Percentiles rank a stretch among this genome's conserved stretches.
These are phyloP conservation scores for Candida gigantensis DNA, from an alignment of 1,139 yeast genomes.

Conservation along the genomic window DNA sequence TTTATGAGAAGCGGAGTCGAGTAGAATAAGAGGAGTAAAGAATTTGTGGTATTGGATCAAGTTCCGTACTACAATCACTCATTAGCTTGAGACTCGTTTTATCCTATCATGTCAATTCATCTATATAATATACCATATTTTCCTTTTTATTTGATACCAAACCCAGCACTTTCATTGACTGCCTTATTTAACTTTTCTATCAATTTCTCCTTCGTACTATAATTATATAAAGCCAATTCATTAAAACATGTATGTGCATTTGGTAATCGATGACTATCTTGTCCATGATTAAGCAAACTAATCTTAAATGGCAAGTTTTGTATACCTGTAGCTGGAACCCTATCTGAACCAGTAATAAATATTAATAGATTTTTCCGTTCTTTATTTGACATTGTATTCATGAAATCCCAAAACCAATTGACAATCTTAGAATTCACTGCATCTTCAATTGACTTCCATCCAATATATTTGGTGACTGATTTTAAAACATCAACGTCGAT, in stretches of 20 bases:
- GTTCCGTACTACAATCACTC: no score
- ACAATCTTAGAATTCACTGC: conserved; percentile 45
- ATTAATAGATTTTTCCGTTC: conserved; percentile 64
- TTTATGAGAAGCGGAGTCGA: no score
- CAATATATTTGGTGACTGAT: conserved; percentile 71
- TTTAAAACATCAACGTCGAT: conserved; percentile 68
- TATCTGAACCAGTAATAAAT: conserved; percentile 88
- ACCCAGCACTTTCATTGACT: conserved; percentile 79
- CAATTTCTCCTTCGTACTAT: conserved; percentile 53
- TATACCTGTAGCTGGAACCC: conserved; percentile 91
- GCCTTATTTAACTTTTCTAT: conserved; percentile 61
- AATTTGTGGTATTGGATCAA: no score
- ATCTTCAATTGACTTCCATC: conserved; percentile 46
- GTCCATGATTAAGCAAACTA: conserved; percentile 46
- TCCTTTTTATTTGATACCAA: conserved; percentile 77
- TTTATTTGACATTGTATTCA: conserved; percentile 43
- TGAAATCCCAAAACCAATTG: conserved; percentile 84
- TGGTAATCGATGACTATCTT: conserved; percentile 61
- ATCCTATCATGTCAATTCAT: no score
- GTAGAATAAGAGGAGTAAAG: no score
- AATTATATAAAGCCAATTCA: conserved; percentile 76
- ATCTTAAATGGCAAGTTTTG: conserved; percentile 71
- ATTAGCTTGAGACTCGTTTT: no score
- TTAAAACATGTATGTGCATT: conserved; percentile 93
- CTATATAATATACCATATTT: no score